Conservation (phyloP, 495 filamentous ascomycete genomes). For the Lasiosphaeria miniovina region DNA sequence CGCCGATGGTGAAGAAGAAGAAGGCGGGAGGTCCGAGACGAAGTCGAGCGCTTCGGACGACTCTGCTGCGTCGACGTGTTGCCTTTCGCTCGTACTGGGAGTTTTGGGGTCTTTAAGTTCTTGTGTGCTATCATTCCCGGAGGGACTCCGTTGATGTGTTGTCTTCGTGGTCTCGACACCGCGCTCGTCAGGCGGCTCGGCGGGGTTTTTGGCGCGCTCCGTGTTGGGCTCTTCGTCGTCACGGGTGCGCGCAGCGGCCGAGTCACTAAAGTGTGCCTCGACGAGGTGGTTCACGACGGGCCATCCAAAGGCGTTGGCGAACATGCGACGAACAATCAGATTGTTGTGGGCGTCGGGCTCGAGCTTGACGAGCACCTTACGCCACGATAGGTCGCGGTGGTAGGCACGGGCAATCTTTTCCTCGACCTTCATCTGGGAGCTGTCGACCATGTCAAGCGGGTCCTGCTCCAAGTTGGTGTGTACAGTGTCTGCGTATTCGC, state of each 20-base stretch:
- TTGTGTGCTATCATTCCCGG: background rate
- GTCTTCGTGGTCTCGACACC: conserved; percentile 25
- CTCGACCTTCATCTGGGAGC: conserved; percentile 76
- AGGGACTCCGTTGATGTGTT: too few species aligned
- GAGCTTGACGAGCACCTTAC: conserved; percentile 90
- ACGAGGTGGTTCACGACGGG: conserved; percentile 91
- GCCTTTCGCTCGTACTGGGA: background rate
- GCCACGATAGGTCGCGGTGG: conserved; percentile 84
- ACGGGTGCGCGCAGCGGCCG: conserved; percentile 52
- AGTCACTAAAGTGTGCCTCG: conserved; percentile 85
- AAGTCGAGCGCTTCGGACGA: conserved; percentile 8
- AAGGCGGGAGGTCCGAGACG: background rate
- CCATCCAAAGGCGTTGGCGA: conserved; percentile 97
- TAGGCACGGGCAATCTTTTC: conserved; percentile 97
- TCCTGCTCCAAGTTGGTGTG: conserved; percentile 38
- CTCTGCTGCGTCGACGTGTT: background rate
- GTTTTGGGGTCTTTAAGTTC: background rate
- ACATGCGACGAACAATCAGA: conserved; percentile 91
- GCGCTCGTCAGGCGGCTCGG: conserved; percentile 34
- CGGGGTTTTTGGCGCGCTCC: conserved; percentile 41
- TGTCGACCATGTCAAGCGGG: conserved; percentile 48
- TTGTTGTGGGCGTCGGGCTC: conserved; percentile 99
- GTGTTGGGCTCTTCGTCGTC: conserved; percentile 50
- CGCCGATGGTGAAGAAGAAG: too few species aligned
- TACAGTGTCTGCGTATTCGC: conserved; percentile 36